Evolutionary conservation across 2,329 filamentous ascomycete genomes (phyloP).

Genomic region (Talaromyces sp.): DNA sequence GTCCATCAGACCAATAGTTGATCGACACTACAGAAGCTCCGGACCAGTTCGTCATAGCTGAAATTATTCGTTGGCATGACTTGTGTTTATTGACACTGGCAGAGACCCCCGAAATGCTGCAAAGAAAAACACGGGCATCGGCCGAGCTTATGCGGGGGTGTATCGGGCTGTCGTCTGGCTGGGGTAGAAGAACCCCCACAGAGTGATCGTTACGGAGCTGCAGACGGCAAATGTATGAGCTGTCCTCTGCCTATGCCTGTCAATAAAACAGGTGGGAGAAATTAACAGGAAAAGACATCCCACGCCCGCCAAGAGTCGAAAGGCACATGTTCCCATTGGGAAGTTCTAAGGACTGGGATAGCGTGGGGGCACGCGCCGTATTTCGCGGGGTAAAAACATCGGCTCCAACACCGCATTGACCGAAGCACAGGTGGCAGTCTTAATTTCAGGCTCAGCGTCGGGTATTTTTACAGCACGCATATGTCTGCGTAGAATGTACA

Average conservation of each 20-base stretch:
- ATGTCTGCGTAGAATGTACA: too few species aligned
- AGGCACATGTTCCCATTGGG: background rate
- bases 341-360: background rate
- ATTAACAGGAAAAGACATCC: background rate
- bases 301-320: background rate
- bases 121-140: background rate
- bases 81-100: background rate
- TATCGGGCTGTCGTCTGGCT: background rate
- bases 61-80: background rate
- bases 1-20: background rate
- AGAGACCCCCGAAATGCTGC: background rate
- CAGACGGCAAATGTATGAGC: background rate
- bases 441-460: too few species aligned
- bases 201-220: background rate
- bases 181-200: background rate
- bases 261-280: too few species aligned
- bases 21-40: background rate
- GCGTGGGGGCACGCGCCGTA: background rate
- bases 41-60: background rate
- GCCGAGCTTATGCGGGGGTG: background rate
- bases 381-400: constrained; percentile 8
- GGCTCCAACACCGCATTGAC: constrained; percentile 1
- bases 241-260: background rate
- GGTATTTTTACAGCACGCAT: background rate
- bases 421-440: background rate